Conservation (phyloP, 2,329 filamentous ascomycete genomes). For the Emericellopsis cladophorae region DNA sequence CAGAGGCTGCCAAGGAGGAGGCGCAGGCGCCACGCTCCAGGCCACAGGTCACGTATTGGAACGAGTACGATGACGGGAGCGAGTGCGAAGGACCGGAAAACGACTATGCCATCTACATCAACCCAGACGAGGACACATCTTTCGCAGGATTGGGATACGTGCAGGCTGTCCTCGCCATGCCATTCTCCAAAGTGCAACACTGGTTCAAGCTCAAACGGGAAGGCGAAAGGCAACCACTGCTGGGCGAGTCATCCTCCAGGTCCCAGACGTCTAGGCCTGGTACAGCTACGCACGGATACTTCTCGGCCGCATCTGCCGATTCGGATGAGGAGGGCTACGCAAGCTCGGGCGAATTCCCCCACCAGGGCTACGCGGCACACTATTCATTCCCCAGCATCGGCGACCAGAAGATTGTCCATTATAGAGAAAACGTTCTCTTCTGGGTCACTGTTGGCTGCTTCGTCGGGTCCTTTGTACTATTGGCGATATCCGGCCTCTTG, state of each 20-base stretch:
- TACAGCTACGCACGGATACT: constrained; percentile 14
- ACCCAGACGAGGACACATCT: constrained; percentile 47
- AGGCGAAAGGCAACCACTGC: constrained; percentile 14
- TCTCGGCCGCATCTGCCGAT: constrained; percentile 17
- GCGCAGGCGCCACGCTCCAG: too few species aligned
- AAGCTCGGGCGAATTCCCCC: constrained; percentile 36
- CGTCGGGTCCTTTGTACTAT: constrained; percentile 46
- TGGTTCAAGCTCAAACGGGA: constrained; percentile 29
- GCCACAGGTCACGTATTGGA: constrained; percentile 53
- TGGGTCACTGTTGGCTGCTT: constrained; percentile 42
- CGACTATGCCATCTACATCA: constrained; percentile 61
- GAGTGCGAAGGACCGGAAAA: constrained; percentile 45
- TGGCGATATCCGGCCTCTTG: constrained; percentile 52
- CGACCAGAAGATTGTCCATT: constrained; percentile 34
- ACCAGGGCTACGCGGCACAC: constrained; percentile 37
- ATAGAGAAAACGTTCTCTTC: constrained; percentile 43
- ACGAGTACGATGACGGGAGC: constrained; percentile 75
- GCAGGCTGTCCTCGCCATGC: constrained; percentile 33
- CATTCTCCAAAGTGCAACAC: constrained; percentile 35
- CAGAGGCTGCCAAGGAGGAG: too few species aligned
- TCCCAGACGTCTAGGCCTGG: constrained; percentile 7
- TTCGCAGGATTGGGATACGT: constrained; percentile 55
- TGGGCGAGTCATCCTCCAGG: constrained; percentile 3
- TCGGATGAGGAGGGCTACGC: constrained; percentile 37
- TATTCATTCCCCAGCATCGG: constrained; percentile 39